Evolutionary conservation across 2,329 filamentous ascomycete species (phyloP), one percentile per base, ranked within the genome.

Genomic region (Polytolypa hystricis): DNA sequence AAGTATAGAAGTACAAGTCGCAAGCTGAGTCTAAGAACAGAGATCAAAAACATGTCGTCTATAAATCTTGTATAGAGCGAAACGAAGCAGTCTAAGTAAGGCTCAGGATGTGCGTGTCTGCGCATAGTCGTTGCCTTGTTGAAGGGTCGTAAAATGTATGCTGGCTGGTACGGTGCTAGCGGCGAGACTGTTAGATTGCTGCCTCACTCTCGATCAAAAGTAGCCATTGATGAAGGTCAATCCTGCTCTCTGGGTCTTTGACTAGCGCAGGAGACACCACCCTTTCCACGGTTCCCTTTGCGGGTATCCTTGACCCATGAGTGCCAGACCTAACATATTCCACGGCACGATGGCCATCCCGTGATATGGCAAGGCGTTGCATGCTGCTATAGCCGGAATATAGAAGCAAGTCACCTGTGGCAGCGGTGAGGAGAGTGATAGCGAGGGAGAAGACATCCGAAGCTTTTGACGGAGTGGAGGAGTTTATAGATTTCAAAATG

Each of bases 361-460:
- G 53, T 1, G 64, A 60, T 58, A 66, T 64, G 12, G 56, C 57
- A 2, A 65, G 51, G 9, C 61, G 52, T 43, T 62, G 56, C 47
- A 63, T 58, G 20, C 51, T 54, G 38, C 48, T 60, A 10, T 53
- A 46, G 5, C 60, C 57, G 0, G 60, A 51, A 38, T 66, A 67
- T 1, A 67, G 46, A 7, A 62, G 47, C n/a, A 65, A 36, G 43
- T 67, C 59, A 1, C 64, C 64, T 4, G 62, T 67, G 2, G 60
- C 64, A 9, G 60, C 61, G 2, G 62, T 61, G 12, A 67, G 52
- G 5, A 67, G 47, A 4, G 62, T 67, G 9, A 65, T 56, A 4
- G 62, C 64, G 2, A 67, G 53, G 0, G 64, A 65, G 39, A 66
- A 67, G 1, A 67, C 56, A 41, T 67, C 64, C 7, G 62, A 62